Base-by-base conservation (phyloP, 2,329 filamentous ascomycete genomes). In the Cladosporium sp. region DNA sequence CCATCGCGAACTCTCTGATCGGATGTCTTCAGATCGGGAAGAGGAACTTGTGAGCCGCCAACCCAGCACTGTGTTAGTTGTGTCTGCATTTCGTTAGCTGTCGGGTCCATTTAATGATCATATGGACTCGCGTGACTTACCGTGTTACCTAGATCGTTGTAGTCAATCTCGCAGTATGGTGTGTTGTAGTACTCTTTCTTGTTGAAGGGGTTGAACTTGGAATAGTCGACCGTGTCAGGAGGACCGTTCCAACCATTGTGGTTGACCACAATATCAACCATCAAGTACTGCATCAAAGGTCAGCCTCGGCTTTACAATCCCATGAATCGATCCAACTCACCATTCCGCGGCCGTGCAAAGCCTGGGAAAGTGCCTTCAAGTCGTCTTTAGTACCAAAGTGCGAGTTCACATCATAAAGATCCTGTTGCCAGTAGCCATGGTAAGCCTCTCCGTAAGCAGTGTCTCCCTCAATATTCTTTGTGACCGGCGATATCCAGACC, bases 21-120 rank as follows among this genome's bases (percentile, higher is more conserved):
- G 40, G 80, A 77, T 0, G 86, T 89, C 57, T 82, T 74, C 12
- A 89, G 69, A 62, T 89, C 86, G 0, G 85, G 83, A 0, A 89
- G 79, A 0, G 78, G 75, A n/a, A 83, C 78, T 15, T 75, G 77
- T n/a, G 73, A 74, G 58, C 79, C 77, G 19, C 79, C 80, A 17
- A 80, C 72, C 80, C 80, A 83, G 73, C 85, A 88, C 53, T 70
- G 60, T 55, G 73, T 66, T 48, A 74, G 65, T 28, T 70, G 68
- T 22, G 64, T 66, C 65, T 73, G 61, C 15, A 5, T 4, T 8
- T 2, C 12, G 36, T 40, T 13, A 55, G 48, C 28, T 13, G 12
- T 47, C 25, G 58, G 55, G 10, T 13, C 17, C 19, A 20, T 13
- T 17, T 17, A 20, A 20, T 8, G 2, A 6, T 19, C 32, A 24